Conservation (phyloP, 768 basidiomycete genomes). For the Tylopilus subfusipes region DNA sequence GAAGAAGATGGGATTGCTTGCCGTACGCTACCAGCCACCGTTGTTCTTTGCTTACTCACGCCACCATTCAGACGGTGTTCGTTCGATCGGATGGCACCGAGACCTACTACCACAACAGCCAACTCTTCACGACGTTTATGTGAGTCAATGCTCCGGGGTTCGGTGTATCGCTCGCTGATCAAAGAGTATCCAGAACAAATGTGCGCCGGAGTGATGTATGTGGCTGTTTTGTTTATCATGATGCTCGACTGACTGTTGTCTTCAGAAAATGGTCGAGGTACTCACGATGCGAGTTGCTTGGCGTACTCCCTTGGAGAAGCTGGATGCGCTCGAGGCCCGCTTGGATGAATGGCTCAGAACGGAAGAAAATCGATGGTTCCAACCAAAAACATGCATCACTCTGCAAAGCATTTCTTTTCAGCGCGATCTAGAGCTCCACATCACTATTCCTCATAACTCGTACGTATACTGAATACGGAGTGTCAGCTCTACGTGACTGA, state of each 20-base stretch:
- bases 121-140: conserved; percentile 74
- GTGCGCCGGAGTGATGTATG: conserved; percentile 67
- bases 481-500: conserved; percentile 1
- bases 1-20: conserved; percentile 78
- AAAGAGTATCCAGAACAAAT: conserved; percentile 47
- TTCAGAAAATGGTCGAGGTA: conserved; percentile 63
- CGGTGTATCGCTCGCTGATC: neutral
- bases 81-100: conserved; percentile 70
- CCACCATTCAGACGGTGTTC: conserved; percentile 54
- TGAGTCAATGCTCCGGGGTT: conserved; percentile 29
- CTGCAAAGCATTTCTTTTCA: conserved; percentile 65
- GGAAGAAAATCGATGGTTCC: conserved; percentile 78
- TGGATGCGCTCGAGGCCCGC: conserved; percentile 63
- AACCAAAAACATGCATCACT: conserved; percentile 60
- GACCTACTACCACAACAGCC: conserved; percentile 80
- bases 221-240: neutral
- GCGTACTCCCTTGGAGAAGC: conserved; percentile 67
- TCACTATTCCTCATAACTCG: conserved; percentile 57
- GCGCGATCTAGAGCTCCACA: conserved; percentile 63
- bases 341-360: conserved; percentile 75
- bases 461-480: conserved; percentile 22
- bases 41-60: neutral
- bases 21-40: conserved; percentile 37
- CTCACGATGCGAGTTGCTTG: conserved; percentile 71
- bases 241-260: conserved; percentile 9